Evolutionary conservation across 768 basidiomycete genomes (phyloP).

Genomic region (Russula ochroleuca): DNA sequence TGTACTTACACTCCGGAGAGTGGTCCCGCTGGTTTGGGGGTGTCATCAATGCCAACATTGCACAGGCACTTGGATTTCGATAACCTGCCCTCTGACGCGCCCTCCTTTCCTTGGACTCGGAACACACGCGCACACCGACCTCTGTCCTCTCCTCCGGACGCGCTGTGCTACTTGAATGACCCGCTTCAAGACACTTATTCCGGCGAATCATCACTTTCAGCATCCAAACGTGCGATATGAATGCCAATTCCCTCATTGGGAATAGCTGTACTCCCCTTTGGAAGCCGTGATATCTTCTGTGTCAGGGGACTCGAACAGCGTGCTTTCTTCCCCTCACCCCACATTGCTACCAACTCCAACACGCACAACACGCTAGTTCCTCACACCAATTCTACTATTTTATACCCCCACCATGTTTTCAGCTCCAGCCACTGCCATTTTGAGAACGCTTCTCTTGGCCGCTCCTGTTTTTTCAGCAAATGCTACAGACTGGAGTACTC

Average conservation of each 20-base stretch:
- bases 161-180: background rate
- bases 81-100: no score
- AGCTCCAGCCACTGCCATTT: background rate
- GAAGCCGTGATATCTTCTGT: background rate
- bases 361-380: background rate
- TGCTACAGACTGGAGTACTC: constrained; percentile 47
- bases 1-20: no score
- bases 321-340: background rate
- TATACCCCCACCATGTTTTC: constrained; percentile 1
- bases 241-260: constrained; percentile 18
- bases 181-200: background rate
- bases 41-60: no score
- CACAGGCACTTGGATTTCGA: no score
- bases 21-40: no score
- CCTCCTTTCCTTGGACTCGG: no score
- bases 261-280: background rate
- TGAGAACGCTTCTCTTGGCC: constrained; percentile 8
- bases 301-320: no score
- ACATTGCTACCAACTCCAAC: constrained; percentile 12
- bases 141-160: background rate
- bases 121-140: background rate
- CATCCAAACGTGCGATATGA: background rate
- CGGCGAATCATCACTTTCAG: background rate
- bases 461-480: constrained; percentile 37
- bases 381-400: background rate